phyloP scores from a whole-genome alignment of 768 basidiomycete species.

The Boletus pseudo-olivaceus region DNA sequence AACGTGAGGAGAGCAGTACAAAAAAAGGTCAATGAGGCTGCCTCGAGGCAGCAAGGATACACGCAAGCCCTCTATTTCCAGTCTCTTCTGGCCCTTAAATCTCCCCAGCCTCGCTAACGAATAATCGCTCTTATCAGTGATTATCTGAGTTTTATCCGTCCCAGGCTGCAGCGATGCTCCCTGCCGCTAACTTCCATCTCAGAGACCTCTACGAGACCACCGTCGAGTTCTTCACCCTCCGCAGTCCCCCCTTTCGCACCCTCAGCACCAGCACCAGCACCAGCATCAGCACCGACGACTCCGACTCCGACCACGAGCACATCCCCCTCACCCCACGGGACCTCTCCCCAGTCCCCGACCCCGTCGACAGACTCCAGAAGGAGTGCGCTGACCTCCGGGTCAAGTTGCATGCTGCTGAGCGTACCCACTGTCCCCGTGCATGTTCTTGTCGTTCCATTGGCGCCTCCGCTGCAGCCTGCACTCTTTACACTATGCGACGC shows the following conservation, averaged over 20 bases:
- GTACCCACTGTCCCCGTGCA: conserved; percentile 28
- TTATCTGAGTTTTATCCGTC: conserved; percentile 37
- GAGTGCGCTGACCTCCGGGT: conserved; percentile 45
- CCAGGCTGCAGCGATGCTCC: conserved; percentile 37
- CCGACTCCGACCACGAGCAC: conserved; percentile 25
- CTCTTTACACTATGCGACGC: conserved; percentile 42
- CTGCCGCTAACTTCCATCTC: conserved; percentile 46
- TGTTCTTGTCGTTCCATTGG: conserved; percentile 32
- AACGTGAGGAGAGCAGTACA: not conserved
- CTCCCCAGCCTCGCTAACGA: conserved; percentile 2
- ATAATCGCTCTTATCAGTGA: conserved; percentile 28
- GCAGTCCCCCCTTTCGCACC: conserved; percentile 32
- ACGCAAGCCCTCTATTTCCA: conserved; percentile 18
- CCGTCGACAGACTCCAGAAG: conserved; percentile 36
- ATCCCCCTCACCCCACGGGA: conserved; percentile 28
- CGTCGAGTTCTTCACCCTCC: conserved; percentile 56
- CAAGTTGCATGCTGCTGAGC: conserved; percentile 40
- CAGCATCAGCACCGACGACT: conserved; percentile 25
- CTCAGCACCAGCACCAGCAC: conserved; percentile 19
- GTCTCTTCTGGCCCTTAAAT: conserved; percentile 5
- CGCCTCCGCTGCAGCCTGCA: conserved; percentile 43
- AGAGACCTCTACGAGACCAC: conserved; percentile 50
- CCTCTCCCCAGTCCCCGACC: conserved; percentile 40
- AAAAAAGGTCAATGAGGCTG: not conserved
- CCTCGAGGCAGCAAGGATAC: conserved; percentile 16